Conservation (phyloP, 768 basidiomycete species). For the Russula griseocarnosa region DNA sequence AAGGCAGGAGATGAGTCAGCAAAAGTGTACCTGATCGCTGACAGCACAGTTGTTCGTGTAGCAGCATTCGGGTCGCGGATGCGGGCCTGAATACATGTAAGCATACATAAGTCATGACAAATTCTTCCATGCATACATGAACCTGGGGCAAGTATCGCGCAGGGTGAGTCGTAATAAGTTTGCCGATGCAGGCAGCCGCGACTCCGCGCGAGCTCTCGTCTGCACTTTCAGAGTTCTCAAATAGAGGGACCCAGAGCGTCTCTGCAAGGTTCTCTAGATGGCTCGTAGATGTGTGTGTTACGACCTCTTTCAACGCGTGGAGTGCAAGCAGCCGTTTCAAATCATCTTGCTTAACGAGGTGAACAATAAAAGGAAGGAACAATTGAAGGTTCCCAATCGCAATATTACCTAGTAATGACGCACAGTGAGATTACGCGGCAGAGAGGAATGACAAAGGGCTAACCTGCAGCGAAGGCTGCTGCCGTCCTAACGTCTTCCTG, state of each 20-base stretch:
- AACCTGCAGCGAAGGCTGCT: slow-evolving; percentile 91
- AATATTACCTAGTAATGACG: slow-evolving; percentile 65
- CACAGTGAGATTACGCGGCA: not conserved
- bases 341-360: slow-evolving; percentile 66
- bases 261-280: slow-evolving; percentile 88
- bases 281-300: slow-evolving; percentile 81
- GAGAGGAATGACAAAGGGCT: slow-evolving; percentile 27
- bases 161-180: slow-evolving; percentile 88
- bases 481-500: slow-evolving; percentile 86
- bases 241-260: slow-evolving; percentile 85
- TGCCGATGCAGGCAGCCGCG: slow-evolving; percentile 93
- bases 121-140: slow-evolving; percentile 52
- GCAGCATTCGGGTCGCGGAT: slow-evolving; percentile 64
- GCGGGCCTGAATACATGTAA: slow-evolving; percentile 46
- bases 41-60: slow-evolving; percentile 82
- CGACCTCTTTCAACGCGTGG: slow-evolving; percentile 94
- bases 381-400: slow-evolving; percentile 87
- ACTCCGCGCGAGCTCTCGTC: slow-evolving; percentile 94
- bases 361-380: slow-evolving; percentile 83
- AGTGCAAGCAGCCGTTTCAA: slow-evolving; percentile 81
- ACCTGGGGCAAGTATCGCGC: slow-evolving; percentile 88
- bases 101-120: not conserved
- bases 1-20: slow-evolving; percentile 81
- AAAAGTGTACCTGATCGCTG: slow-evolving; percentile 88
- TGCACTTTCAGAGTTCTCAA: slow-evolving; percentile 82